Base-by-base conservation (phyloP, 2,329 filamentous ascomycete genomes). In the Emydomyces testavorans region DNA sequence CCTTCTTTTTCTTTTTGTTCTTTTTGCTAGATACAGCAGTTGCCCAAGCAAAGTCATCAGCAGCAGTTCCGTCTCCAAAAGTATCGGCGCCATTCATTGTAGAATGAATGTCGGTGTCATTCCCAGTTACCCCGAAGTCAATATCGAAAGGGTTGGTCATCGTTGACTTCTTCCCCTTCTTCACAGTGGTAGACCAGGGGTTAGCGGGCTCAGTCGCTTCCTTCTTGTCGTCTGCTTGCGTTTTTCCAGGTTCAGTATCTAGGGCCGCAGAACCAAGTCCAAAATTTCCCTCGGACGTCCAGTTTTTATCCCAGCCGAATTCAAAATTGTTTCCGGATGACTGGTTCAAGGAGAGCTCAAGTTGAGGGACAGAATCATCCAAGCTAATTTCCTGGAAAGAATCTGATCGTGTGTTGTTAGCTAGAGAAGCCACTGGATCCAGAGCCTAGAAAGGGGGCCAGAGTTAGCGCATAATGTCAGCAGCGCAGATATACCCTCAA, bases 301-400 rank as follows among this genome's bases (percentile, higher is more conserved):
- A 82, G 54, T 70, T 75, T 50, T 72, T 72, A 28, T 77, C 77
- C 78, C 79, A 83, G 32, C 78, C 73, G 55, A 83, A 73, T 2
- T 64, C 63, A 56, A 61, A 62, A 11, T 59, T 63, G 39, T 57
- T 61, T 2, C 63, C 62, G 20, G 67, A 65, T n/a, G 60, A 59
- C 28, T 65, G 65, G 21, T 60, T 64, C 56, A 79, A 73, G 51
- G 70, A 74, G 11, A 79, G 59, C 52, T 80, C 76, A 4, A 79
- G 59, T 48, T 77, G 75, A 1, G 78, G 76, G n/a, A 68, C 71
- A 21, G 65, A 59, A 48, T 82, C 79, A 54, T 80, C 75, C 21
- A 86, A 64, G 57, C 78, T 83, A 54, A 87, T 78, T 23, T 85
- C 80, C 37, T 83, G 73, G 55, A 85, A 85, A n/a, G 72, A 65